Evolutionary conservation across 768 basidiomycete genomes (phyloP), one percentile per base, ranked within the genome.

Genomic region (Lepiota venenata): DNA sequence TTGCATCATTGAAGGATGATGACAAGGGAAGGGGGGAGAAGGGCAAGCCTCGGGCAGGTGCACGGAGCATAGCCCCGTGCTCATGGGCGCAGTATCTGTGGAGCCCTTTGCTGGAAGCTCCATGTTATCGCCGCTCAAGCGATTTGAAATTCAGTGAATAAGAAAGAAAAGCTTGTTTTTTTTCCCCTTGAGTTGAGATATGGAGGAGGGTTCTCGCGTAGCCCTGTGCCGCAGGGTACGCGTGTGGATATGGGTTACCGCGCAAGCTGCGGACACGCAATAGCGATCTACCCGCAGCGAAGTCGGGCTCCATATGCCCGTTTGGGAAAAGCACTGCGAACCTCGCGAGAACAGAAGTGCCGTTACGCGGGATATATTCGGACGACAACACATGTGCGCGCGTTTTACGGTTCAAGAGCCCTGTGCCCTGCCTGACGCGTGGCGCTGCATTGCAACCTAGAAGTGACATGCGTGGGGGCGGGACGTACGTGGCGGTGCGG

Each of bases 401-500:
- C n/a, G 25, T 35, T n/a, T n/a, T n/a, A n/a, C n/a, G n/a, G n/a
- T n/a, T n/a, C n/a, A n/a, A n/a, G n/a, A n/a, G 36, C 44, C 44
- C 52, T 40, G 38, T 10, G 16, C 52, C 45, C 38, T 20, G 32
- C 10, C 15, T 50, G 21, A 11, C 10, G n/a, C n/a, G 51, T 11
- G 35, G 11, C 21, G 43, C 36, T 42, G 43, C 40, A 29, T 51
- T 16, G 32, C 50, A 14, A 4, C 6, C 4, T 18, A 4, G 7
- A n/a, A 7, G 16, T 44, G 21, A 20, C 44, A 38, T 18, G 27
- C 18, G 38, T 40, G 36, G 44, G 14, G 27, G 18, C 43, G 52
- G 52, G 25, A 25, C 37, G 45, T 21, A 18, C 22, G 50, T 42
- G 42, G 50, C 50, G 15, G 27, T 41, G 49, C n/a, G 46, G 39